Percentiles rank a stretch among this genome's conserved stretches.
Conservation (phyloP, 768 basidiomycete genomes). For the Tricholoma sp. region DNA sequence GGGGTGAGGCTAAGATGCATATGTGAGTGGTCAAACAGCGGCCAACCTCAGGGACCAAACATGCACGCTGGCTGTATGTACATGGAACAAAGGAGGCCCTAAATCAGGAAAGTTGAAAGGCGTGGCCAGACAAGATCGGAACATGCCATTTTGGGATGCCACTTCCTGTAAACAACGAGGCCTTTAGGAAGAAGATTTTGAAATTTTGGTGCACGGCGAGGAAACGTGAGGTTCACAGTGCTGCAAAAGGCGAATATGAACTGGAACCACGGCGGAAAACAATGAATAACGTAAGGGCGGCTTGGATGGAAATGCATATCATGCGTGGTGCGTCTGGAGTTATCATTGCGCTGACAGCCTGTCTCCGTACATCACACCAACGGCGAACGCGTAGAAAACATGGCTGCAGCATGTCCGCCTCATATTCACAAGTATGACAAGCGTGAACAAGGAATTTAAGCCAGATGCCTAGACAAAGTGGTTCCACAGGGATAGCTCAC, state of each 20-base stretch:
- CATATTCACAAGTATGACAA: background rate
- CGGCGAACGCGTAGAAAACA: background rate
- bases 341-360: background rate
- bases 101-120: constrained; percentile 50
- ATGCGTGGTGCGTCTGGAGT: background rate
- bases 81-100: constrained; percentile 44
- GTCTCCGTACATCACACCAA: background rate
- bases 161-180: constrained; percentile 22
- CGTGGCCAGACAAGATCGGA: constrained; percentile 32
- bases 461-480: background rate
- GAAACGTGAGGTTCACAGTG: background rate
- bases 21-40: constrained; percentile 31
- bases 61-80: constrained; percentile 31
- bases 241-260: background rate
- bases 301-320: background rate
- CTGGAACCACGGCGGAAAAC: background rate
- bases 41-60: constrained; percentile 28
- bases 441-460: background rate
- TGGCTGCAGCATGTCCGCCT: background rate
- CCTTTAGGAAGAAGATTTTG: constrained; percentile 5
- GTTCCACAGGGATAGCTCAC: background rate
- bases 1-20: constrained; percentile 34
- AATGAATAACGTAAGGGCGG: background rate
- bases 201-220: constrained; percentile 1
- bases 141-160: constrained; percentile 39